A percentile compares a stretch with the other conserved stretches of the same genome.
Evolutionary conservation across 2,329 filamentous ascomycete species (phyloP).

Genomic region (Chrysosporium queenslandicum): DNA sequence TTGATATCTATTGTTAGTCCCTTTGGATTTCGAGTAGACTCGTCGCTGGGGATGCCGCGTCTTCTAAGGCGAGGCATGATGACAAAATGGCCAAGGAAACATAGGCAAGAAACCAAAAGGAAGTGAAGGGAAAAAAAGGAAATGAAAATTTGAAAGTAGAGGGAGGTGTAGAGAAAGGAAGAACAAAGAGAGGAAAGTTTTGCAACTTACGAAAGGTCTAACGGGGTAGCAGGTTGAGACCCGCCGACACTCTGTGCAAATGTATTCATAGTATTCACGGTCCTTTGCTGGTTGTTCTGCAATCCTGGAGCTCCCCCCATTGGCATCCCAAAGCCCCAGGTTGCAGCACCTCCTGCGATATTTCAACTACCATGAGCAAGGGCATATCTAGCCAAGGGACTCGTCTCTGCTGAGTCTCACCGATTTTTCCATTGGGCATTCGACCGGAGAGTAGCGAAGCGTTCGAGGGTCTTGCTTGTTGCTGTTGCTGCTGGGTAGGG

Average conservation of each 20-base stretch:
- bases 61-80: slow-evolving; percentile 3
- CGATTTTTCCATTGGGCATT: slow-evolving; percentile 47
- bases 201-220: slow-evolving; percentile 48
- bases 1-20: slow-evolving; percentile 16
- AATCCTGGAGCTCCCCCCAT: slow-evolving; percentile 45
- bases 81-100: not conserved
- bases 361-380: slow-evolving; percentile 9
- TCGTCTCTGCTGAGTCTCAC: slow-evolving; percentile 28
- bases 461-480: slow-evolving; percentile 36
- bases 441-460: slow-evolving; percentile 40
- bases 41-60: not conserved
- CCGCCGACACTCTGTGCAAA: slow-evolving; percentile 49
- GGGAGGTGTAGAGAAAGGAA: not conserved
- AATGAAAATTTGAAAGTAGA: not conserved
- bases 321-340: slow-evolving; percentile 49
- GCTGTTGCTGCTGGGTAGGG: slow-evolving; percentile 40
- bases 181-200: not conserved
- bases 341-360: slow-evolving; percentile 41
- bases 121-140: not conserved
- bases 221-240: slow-evolving; percentile 44
- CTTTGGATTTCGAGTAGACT: not conserved
- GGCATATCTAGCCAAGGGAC: not conserved
- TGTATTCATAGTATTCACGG: slow-evolving; percentile 43
- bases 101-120: not conserved
- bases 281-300: slow-evolving; percentile 42